Conservation (phyloP, 352 stramenopile genomes). For the Phytophthora melonis region DNA sequence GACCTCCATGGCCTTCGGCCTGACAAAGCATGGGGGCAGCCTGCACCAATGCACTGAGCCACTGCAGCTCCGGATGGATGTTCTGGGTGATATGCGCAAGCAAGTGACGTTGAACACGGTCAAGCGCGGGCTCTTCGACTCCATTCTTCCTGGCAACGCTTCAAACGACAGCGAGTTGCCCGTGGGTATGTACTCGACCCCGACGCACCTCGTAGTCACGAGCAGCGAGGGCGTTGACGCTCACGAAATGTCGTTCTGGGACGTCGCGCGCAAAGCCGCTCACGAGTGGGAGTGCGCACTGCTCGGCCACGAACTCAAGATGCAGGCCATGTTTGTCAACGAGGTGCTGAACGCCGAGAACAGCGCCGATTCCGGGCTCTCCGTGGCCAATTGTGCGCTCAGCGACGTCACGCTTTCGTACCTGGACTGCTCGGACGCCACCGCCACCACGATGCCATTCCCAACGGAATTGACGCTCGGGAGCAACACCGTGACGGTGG, state of each 20-base stretch:
- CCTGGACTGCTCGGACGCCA: constrained; percentile 33
- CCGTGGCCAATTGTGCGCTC: constrained; percentile 52
- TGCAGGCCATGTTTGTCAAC: constrained; percentile 71
- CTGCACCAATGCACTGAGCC: constrained; percentile 35
- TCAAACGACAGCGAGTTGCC: constrained; percentile 25
- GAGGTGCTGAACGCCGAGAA: constrained; percentile 62
- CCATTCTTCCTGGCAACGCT: constrained; percentile 11
- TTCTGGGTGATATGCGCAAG: constrained; percentile 55
- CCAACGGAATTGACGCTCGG: constrained; percentile 26
- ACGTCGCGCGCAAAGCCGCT: constrained; percentile 59
- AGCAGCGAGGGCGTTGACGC: constrained; percentile 55
- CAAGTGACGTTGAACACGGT: constrained; percentile 28
- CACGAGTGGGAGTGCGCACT: constrained; percentile 53
- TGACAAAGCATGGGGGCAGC: constrained; percentile 43
- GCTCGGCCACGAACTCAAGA: constrained; percentile 64
- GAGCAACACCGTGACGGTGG: constrained; percentile 43
- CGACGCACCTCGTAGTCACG: constrained; percentile 58
- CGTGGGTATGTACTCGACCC: constrained; percentile 60
- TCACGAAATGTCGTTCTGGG: constrained; percentile 56
- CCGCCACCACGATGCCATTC: constrained; percentile 22
- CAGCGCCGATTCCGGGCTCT: constrained; percentile 33
- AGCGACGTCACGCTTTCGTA: constrained; percentile 55
- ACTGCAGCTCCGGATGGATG: constrained; percentile 61
- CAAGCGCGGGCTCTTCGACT: constrained; percentile 24
- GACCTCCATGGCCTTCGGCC: constrained; percentile 55